Conservation (phyloP, 176 grass and related monocot species). For the Themeda triandra region DNA sequence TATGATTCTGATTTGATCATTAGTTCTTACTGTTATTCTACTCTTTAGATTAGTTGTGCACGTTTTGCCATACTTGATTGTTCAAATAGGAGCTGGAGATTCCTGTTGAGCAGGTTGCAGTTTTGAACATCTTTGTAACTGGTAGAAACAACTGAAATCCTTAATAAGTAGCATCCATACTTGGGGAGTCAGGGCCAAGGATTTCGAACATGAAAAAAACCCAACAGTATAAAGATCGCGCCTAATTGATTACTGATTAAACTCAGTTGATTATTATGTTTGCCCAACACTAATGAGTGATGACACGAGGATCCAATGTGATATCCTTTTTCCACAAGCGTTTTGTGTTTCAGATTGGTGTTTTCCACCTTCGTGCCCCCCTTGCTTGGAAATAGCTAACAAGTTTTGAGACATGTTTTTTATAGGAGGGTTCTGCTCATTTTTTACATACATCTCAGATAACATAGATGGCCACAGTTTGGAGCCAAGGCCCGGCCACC, state of each 20-base stretch:
- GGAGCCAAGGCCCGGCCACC: no score
- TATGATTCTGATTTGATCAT: background rate
- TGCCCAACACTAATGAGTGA: background rate
- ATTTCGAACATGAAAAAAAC: background rate
- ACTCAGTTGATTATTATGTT: background rate
- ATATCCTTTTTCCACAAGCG: background rate
- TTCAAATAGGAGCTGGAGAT: background rate
- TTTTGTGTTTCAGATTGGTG: background rate
- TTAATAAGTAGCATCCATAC: slow-evolving; percentile 7
- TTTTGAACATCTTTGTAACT: background rate
- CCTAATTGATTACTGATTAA: background rate
- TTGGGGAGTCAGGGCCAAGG: background rate
- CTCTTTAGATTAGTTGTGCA: background rate
- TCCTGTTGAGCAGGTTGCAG: background rate
- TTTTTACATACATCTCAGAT: background rate
- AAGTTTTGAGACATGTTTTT: background rate
- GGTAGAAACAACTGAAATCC: background rate
- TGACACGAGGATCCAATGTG: background rate
- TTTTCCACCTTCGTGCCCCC: background rate
- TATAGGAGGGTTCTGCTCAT: background rate
- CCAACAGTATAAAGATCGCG: background rate
- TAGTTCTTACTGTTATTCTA: background rate
- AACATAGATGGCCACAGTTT: background rate
- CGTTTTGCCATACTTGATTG: background rate
- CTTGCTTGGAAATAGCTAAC: background rate